phyloP scores from a whole-genome alignment of 1,139 yeast species.

The Yamadazyma oceani region DNA sequence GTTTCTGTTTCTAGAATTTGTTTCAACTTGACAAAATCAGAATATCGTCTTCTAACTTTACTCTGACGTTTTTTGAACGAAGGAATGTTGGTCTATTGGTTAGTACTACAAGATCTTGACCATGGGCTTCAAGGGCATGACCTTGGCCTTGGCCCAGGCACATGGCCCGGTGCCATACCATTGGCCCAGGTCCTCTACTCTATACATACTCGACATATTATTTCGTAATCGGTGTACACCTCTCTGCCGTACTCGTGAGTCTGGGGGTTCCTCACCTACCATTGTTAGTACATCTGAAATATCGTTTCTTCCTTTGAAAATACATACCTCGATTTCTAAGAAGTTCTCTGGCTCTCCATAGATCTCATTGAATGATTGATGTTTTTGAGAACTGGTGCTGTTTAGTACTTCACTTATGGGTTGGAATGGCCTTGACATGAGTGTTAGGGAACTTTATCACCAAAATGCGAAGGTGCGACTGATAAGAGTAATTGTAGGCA shows the following conservation, averaged over 20 bases:
- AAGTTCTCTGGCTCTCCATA: constrained; percentile 96
- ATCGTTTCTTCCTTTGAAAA: no score
- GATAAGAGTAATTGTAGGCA: background rate
- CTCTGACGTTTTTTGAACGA: constrained; percentile 70
- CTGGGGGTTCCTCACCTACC: constrained; percentile 56
- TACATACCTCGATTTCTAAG: constrained; percentile 77
- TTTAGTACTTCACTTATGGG: constrained; percentile 47
- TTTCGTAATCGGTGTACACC: constrained; percentile 88
- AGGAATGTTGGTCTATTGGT: constrained; percentile 78
- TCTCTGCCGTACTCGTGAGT: constrained; percentile 73
- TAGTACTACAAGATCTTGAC: no score
- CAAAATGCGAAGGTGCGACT: constrained; percentile 1
- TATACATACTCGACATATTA: constrained; percentile 58
- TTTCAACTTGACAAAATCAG: constrained; percentile 84
- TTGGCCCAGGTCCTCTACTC: no score
- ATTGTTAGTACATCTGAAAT: constrained; percentile 17
- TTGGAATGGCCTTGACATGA: constrained; percentile 45
- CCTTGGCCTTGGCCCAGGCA: no score
- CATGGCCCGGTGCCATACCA: no score
- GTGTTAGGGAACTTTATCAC: background rate
- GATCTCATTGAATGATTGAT: constrained; percentile 75
- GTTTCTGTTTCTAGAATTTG: constrained; percentile 74
- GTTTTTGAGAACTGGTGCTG: constrained; percentile 40
- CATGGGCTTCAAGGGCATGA: no score
- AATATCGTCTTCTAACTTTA: constrained; percentile 79